These are phyloP conservation scores for Wakefieldia striispora DNA, from an alignment of 768 basidiomycete genomes.

Conservation along the genomic window DNA sequence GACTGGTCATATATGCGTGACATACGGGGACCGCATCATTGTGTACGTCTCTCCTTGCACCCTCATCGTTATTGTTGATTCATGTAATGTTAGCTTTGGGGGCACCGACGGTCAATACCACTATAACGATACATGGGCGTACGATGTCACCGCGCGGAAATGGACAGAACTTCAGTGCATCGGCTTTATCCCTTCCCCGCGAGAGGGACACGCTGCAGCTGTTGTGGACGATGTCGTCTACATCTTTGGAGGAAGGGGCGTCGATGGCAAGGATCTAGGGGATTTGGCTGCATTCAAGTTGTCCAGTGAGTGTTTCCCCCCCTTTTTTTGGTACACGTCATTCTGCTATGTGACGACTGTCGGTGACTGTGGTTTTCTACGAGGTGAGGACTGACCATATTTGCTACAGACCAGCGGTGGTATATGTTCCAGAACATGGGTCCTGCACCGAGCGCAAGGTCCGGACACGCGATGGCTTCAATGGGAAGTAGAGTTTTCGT, in stretches of 20 bases:
- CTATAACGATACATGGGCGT: slow-evolving; percentile 99
- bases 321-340: not conserved
- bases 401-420: slow-evolving; percentile 83
- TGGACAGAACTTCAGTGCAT: slow-evolving; percentile 97
- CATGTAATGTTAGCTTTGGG: slow-evolving; percentile 68
- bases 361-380: slow-evolving; percentile 2
- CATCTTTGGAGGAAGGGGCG: slow-evolving; percentile 94
- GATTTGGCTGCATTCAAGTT: slow-evolving; percentile 98
- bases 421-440: slow-evolving; percentile 99
- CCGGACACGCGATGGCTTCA: slow-evolving; percentile 98
- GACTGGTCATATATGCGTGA: slow-evolving; percentile 89
- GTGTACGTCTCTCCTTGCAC: slow-evolving; percentile 52
- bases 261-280: slow-evolving; percentile 92
- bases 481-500: slow-evolving; percentile 88
- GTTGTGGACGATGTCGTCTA: slow-evolving; percentile 98
- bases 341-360: not conserved
- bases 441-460: slow-evolving; percentile 86
- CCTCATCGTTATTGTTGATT: slow-evolving; percentile 16
- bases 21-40: slow-evolving; percentile 78
- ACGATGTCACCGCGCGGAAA: slow-evolving; percentile 70
- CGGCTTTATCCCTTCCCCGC: slow-evolving; percentile 91
- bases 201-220: slow-evolving; percentile 96
- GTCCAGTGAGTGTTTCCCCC: slow-evolving; percentile 64
- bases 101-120: slow-evolving; percentile 99
- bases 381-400: no score